These are phyloP conservation scores for Lentinula aciculospora DNA, from an alignment of 768 basidiomycete genomes.

Conservation along the genomic window DNA sequence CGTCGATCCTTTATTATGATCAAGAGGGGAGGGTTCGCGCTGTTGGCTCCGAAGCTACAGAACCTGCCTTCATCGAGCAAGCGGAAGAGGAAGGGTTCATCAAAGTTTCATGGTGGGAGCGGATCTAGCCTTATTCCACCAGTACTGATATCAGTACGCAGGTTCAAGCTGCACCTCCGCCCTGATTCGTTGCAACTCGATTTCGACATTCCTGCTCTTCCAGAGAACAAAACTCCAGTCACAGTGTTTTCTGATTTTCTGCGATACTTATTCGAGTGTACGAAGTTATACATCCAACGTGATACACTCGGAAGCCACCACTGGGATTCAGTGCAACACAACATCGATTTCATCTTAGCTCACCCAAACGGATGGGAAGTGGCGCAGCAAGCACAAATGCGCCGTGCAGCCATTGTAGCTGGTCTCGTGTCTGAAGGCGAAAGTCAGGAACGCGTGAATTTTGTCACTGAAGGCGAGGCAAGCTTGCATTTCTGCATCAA, in stretches of 20 bases:
- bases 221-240: slow-evolving; percentile 31
- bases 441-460: slow-evolving; percentile 38
- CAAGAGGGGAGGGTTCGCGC: slow-evolving; percentile 29
- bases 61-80: slow-evolving; percentile 27
- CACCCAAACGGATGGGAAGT: slow-evolving; percentile 70
- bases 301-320: slow-evolving; percentile 36
- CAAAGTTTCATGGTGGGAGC: slow-evolving; percentile 38
- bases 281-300: slow-evolving; percentile 40
- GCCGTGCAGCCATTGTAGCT: slow-evolving; percentile 46
- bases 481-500: slow-evolving; percentile 53
- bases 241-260: slow-evolving; percentile 48
- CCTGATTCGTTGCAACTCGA: slow-evolving; percentile 18
- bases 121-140: background rate
- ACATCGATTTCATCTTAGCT: slow-evolving; percentile 46
- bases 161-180: slow-evolving; percentile 34
- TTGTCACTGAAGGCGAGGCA: slow-evolving; percentile 62
- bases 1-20: slow-evolving; percentile 43
- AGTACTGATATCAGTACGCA: slow-evolving; percentile 5
- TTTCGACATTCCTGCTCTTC: slow-evolving; percentile 32
- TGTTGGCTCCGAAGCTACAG: slow-evolving; percentile 36
- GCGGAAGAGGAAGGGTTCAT: slow-evolving; percentile 39
- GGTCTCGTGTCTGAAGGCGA: slow-evolving; percentile 40
- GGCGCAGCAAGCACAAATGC: slow-evolving; percentile 50
- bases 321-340: slow-evolving; percentile 37
- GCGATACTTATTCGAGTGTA: slow-evolving; percentile 39